A percentile compares a stretch with the other conserved stretches of the same genome.
phyloP scores from a whole-genome alignment of 2,329 filamentous ascomycete species.

The Sphaceloma murrayae region DNA sequence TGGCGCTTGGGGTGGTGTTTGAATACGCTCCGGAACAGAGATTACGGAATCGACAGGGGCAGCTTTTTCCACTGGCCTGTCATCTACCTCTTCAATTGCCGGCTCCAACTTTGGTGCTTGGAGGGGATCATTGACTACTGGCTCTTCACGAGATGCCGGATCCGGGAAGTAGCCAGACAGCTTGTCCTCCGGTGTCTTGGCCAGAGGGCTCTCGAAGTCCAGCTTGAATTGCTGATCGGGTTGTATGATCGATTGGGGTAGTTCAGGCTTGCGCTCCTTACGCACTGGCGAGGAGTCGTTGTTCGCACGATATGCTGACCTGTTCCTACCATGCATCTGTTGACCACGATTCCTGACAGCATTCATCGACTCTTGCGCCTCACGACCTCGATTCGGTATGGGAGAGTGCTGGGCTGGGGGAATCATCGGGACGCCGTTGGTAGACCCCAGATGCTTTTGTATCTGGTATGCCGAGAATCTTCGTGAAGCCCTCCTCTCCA shows the following conservation, averaged over 20 bases:
- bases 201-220: constrained; percentile 38
- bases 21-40: constrained; percentile 19
- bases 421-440: constrained; percentile 76
- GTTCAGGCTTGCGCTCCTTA: constrained; percentile 47
- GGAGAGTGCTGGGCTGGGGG: constrained; percentile 69
- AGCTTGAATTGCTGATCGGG: constrained; percentile 19
- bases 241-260: constrained; percentile 37
- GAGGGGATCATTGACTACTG: too few relatives aligned
- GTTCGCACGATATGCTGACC: constrained; percentile 39
- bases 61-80: not conserved
- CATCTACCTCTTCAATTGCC: not conserved
- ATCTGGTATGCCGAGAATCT: constrained; percentile 96
- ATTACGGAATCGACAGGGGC: constrained; percentile 9
- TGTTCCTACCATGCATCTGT: constrained; percentile 43
- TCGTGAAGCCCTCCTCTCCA: constrained; percentile 84
- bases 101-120: too few relatives aligned
- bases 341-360: constrained; percentile 55
- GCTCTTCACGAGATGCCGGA: too few relatives aligned
- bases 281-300: constrained; percentile 55
- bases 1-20: constrained; percentile 32
- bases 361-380: constrained; percentile 75
- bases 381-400: constrained; percentile 74
- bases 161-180: constrained; percentile 29
- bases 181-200: constrained; percentile 59
- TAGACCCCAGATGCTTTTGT: constrained; percentile 78